phyloP scores from a whole-genome alignment of 2,329 filamentous ascomycete species.

The Bipolaris gigantea region DNA sequence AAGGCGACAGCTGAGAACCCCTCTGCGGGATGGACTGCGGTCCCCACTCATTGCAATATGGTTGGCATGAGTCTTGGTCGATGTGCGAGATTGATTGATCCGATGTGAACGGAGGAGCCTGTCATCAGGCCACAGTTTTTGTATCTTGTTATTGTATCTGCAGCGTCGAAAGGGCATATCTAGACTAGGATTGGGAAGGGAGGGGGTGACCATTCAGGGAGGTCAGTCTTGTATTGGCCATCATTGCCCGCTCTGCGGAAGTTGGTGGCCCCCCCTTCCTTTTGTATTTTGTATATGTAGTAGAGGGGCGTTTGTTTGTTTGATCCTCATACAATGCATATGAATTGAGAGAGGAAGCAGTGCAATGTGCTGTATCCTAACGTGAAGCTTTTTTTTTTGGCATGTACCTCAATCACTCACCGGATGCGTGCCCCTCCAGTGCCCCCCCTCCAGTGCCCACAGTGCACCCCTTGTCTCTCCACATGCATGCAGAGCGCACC shows the following conservation, averaged over 20 bases:
- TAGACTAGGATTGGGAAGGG: not conserved
- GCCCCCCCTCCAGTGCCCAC: too few relatives aligned
- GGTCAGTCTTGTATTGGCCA: constrained; percentile 14
- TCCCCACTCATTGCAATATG: constrained; percentile 30
- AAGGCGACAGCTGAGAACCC: constrained; percentile 22
- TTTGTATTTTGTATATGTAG: not conserved
- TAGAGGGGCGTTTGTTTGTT: not conserved
- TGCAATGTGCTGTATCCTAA: not conserved
- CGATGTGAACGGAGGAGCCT: constrained; percentile 16
- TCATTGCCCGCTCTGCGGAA: constrained; percentile 7
- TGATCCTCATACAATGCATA: not conserved
- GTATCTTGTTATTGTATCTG: constrained; percentile 12
- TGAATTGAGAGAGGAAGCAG: too few relatives aligned
- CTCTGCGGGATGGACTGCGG: constrained; percentile 17
- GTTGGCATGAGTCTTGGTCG: constrained; percentile 32
- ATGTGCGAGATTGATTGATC: constrained; percentile 25
- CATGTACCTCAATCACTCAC: not conserved
- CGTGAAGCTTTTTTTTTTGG: not conserved
- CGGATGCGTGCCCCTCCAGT: not conserved
- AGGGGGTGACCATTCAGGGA: constrained; percentile 7
- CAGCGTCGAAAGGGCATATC: constrained; percentile 11
- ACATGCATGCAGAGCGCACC: not conserved
- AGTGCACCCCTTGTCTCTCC: not conserved
- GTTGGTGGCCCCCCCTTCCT: constrained; percentile 4
- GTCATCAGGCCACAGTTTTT: not conserved